Percentiles rank a stretch among this genome's conserved stretches.
These are phyloP conservation scores for Tricharina praecox DNA, from an alignment of 495 filamentous ascomycete species.

Conservation along the genomic window DNA sequence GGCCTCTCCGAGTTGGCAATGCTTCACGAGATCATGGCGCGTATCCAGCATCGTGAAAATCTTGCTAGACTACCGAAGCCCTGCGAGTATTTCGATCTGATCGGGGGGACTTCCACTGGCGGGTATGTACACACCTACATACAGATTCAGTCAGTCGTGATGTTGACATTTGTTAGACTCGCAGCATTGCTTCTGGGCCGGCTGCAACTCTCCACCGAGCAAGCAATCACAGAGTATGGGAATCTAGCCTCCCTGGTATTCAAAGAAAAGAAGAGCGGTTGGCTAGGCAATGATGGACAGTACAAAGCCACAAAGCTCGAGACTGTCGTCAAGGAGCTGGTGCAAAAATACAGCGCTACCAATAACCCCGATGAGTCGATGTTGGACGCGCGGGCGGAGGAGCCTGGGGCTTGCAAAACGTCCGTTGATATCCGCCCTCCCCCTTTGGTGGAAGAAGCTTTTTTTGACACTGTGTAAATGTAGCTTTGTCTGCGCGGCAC, in stretches of 20 bases:
- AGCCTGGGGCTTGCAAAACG: slow-evolving; percentile 3
- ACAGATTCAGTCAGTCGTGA: no score
- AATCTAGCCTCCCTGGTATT: slow-evolving; percentile 22
- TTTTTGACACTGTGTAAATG: no score
- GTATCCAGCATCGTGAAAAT: slow-evolving; percentile 6
- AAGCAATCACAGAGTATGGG: slow-evolving; percentile 26
- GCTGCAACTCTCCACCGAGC: slow-evolving; percentile 25
- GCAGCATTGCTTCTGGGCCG: slow-evolving; percentile 30
- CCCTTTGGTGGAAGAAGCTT: no score
- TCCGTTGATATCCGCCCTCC: no score
- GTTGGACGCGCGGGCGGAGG: not conserved
- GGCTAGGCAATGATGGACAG: slow-evolving; percentile 12
- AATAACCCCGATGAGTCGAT: slow-evolving; percentile 5
- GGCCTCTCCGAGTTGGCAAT: slow-evolving; percentile 18
- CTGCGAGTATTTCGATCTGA: slow-evolving; percentile 20
- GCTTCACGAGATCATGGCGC: slow-evolving; percentile 15
- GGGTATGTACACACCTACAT: slow-evolving; percentile 6
- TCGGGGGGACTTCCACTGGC: slow-evolving; percentile 17
- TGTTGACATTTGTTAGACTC: slow-evolving; percentile 16
- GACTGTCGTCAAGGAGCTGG: slow-evolving; percentile 9
- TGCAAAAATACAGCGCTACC: slow-evolving; percentile 8
- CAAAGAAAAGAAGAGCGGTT: slow-evolving; percentile 9
- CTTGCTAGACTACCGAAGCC: slow-evolving; percentile 7
- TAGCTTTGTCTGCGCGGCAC: slow-evolving; percentile 14
- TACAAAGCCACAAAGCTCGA: slow-evolving; percentile 16